Evolutionary conservation across 257 asterid species (phyloP).

Genomic region (Nicotiana tabacum): DNA sequence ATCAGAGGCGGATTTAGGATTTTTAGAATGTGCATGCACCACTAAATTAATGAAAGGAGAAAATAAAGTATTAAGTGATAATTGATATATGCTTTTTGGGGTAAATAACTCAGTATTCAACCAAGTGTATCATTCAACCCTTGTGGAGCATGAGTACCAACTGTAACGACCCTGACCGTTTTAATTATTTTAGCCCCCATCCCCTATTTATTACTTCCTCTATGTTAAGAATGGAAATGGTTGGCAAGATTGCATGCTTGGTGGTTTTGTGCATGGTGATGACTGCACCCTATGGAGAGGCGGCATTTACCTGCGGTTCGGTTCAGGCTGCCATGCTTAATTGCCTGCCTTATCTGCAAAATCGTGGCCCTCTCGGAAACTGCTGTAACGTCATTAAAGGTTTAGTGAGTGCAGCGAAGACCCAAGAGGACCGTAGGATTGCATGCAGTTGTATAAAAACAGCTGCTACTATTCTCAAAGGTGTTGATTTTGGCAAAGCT

Average conservation of each 20-base stretch:
- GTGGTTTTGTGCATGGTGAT: slow-evolving; percentile 4
- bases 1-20: too few species aligned
- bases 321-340: background rate
- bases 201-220: too few species aligned
- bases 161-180: too few species aligned
- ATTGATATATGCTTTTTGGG: too few species aligned
- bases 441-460: slow-evolving; percentile 21
- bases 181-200: too few species aligned
- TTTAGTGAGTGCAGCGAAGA: background rate
- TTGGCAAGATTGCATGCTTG: background rate
- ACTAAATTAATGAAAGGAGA: too few species aligned
- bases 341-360: slow-evolving; percentile 15
- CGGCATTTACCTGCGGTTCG: slow-evolving; percentile 6
- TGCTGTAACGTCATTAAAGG: slow-evolving; percentile 17
- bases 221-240: background rate
- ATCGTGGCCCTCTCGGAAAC: background rate
- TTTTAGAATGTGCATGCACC: too few species aligned
- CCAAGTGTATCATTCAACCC: too few species aligned
- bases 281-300: slow-evolving; percentile 16
- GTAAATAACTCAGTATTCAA: too few species aligned
- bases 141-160: too few species aligned
- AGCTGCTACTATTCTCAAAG: background rate
- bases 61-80: too few species aligned
- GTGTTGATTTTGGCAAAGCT: slow-evolving; percentile 7
- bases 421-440: slow-evolving; percentile 14